phyloP scores from a whole-genome alignment of 495 filamentous ascomycete genomes.

The Tirmania nivea region DNA sequence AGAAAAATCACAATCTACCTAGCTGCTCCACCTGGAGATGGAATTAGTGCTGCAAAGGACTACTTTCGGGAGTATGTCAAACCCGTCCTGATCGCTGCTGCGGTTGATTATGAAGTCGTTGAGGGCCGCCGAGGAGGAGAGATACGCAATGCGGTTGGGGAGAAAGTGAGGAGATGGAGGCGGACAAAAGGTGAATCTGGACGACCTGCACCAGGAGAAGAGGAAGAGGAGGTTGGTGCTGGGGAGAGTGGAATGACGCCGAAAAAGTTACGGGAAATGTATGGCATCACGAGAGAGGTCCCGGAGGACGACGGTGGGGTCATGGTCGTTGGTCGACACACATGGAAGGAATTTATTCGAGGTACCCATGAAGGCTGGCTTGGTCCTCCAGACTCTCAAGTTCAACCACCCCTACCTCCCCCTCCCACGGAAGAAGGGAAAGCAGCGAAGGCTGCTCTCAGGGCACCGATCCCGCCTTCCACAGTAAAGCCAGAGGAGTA shows the following conservation, averaged over 20 bases:
- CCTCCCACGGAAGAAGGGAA: slow-evolving; percentile 24
- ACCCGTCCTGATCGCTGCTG: slow-evolving; percentile 71
- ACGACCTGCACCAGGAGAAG: slow-evolving; percentile 30
- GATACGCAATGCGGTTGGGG: slow-evolving; percentile 57
- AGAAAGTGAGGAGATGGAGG: slow-evolving; percentile 51
- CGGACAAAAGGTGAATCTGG: slow-evolving; percentile 22
- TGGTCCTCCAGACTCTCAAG: slow-evolving; percentile 43
- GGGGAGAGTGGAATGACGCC: slow-evolving; percentile 59
- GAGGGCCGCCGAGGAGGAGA: slow-evolving; percentile 81
- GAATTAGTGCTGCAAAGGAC: slow-evolving; percentile 58
- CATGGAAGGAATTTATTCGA: slow-evolving; percentile 93
- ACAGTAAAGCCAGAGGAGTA: neutral
- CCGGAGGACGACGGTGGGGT: slow-evolving; percentile 46
- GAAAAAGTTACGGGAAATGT: slow-evolving; percentile 24
- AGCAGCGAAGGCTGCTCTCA: neutral
- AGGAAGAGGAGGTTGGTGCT: slow-evolving; percentile 42
- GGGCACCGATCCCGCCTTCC: neutral
- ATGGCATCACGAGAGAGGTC: slow-evolving; percentile 41
- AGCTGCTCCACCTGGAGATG: slow-evolving; percentile 65
- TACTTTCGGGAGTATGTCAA: slow-evolving; percentile 94
- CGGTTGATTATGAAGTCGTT: slow-evolving; percentile 84
- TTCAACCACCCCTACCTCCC: slow-evolving; percentile 41
- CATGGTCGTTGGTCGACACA: slow-evolving; percentile 71
- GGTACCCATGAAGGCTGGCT: slow-evolving; percentile 94
- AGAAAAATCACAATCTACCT: slow-evolving; percentile 76